These are phyloP conservation scores for Dactylellina cionopaga DNA, from an alignment of 2,329 filamentous ascomycete genomes.

Conservation along the genomic window DNA sequence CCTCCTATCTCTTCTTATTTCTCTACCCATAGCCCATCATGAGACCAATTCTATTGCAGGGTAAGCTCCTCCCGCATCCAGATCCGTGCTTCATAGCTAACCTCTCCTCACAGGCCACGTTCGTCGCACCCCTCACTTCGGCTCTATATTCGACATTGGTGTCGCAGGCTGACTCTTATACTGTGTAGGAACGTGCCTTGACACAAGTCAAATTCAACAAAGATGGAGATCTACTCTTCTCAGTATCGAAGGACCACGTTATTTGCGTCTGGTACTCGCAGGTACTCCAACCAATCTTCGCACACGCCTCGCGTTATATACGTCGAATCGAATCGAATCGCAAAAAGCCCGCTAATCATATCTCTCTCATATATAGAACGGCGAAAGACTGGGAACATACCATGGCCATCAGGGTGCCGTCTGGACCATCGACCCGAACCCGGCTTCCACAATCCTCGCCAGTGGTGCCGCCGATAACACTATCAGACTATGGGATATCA, in stretches of 20 bases:
- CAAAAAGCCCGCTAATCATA: background rate
- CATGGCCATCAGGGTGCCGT: slow-evolving; percentile 96
- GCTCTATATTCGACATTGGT: slow-evolving; percentile 8
- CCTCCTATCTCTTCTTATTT: background rate
- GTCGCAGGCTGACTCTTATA: slow-evolving; percentile 45
- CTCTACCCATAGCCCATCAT: slow-evolving; percentile 69
- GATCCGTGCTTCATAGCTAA: slow-evolving; percentile 52
- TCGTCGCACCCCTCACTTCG: slow-evolving; percentile 30
- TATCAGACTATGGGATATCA: slow-evolving; percentile 94
- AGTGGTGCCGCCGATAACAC: slow-evolving; percentile 98
- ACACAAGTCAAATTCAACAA: slow-evolving; percentile 92
- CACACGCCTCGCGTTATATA: background rate
- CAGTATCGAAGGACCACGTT: slow-evolving; percentile 92
- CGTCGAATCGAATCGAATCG: background rate
- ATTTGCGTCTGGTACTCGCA: slow-evolving; percentile 97
- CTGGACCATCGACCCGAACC: slow-evolving; percentile 98
- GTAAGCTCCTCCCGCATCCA: slow-evolving; percentile 59
- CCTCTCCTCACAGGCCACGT: slow-evolving; percentile 33
- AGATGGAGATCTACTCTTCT: slow-evolving; percentile 97
- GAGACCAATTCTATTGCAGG: slow-evolving; percentile 95
- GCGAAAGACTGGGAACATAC: slow-evolving; percentile 96
- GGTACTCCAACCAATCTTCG: slow-evolving; percentile 24
- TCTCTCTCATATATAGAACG: slow-evolving; percentile 68
- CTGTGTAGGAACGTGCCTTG: slow-evolving; percentile 81
- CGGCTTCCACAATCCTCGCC: slow-evolving; percentile 88